Evolutionary conservation across 768 basidiomycete genomes (phyloP).

Genomic region (Lentinula guzmanii): DNA sequence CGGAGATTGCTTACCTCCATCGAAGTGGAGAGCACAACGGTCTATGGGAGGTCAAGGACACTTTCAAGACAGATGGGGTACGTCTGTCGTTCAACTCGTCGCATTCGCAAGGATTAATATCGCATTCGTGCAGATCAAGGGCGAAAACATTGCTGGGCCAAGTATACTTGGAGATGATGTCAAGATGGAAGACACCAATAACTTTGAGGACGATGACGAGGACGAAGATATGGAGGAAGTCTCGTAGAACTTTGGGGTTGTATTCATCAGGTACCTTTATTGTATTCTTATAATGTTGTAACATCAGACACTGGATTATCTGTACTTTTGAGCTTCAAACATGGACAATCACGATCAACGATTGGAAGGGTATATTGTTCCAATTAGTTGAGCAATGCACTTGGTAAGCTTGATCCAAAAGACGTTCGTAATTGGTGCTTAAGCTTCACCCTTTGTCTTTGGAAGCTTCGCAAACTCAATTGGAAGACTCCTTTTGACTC

Average conservation of each 20-base stretch:
- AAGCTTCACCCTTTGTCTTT: not conserved
- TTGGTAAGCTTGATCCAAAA: not conserved
- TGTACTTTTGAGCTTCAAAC: not conserved
- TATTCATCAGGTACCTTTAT: constrained; percentile 2
- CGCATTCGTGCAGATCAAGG: constrained; percentile 31
- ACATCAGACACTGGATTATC: not conserved
- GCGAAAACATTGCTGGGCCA: constrained; percentile 36
- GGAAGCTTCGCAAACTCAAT: not conserved
- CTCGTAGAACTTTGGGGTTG: constrained; percentile 30
- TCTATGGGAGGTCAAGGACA: constrained; percentile 73
- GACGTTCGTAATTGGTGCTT: not conserved
- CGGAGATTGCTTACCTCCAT: constrained; percentile 70
- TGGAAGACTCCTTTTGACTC: not conserved
- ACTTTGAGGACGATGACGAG: constrained; percentile 52
- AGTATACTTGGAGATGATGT: constrained; percentile 26
- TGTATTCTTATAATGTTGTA: constrained; percentile 4
- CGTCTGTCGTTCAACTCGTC: constrained; percentile 15
- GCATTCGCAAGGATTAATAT: not conserved
- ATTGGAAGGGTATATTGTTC: not conserved
- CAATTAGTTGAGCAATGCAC: not conserved
- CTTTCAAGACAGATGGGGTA: constrained; percentile 61
- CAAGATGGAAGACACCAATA: constrained; percentile 49
- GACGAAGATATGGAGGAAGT: constrained; percentile 71
- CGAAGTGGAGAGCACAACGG: constrained; percentile 79
- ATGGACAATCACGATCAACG: not conserved